Evolutionary conservation across 305 asterid species (phyloP).

Genomic region (Solanum hybrid): DNA sequence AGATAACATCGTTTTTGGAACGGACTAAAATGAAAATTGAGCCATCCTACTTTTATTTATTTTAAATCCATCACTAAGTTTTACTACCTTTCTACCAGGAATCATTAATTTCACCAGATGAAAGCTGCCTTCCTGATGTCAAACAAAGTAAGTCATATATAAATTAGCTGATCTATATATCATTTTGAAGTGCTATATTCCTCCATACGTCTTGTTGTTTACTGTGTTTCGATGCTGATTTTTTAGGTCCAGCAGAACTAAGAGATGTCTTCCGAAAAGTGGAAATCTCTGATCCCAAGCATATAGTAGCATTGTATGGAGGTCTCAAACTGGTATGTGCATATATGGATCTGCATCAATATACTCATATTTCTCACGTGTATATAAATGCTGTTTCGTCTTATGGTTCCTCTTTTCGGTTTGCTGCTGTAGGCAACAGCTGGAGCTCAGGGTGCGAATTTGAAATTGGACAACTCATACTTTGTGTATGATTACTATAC

Average conservation of each 20-base stretch:
- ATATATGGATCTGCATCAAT: neutral
- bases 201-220: neutral
- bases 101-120: slow-evolving; percentile 44
- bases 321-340: slow-evolving; percentile 75
- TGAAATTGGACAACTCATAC: slow-evolving; percentile 70
- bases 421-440: slow-evolving; percentile 47
- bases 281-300: slow-evolving; percentile 52
- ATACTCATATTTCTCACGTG: neutral
- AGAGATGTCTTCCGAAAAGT: slow-evolving; percentile 57
- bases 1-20: neutral
- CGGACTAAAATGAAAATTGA: neutral
- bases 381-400: neutral
- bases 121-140: slow-evolving; percentile 83
- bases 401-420: neutral
- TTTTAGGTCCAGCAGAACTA: slow-evolving; percentile 51
- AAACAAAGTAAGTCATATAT: slow-evolving; percentile 36
- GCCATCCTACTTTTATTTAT: neutral
- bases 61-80: neutral
- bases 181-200: neutral
- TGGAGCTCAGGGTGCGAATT: slow-evolving; percentile 64
- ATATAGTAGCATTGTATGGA: slow-evolving; percentile 78
- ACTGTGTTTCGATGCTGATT: neutral
- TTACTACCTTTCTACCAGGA: slow-evolving; percentile 34
- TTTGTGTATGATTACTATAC: slow-evolving; percentile 39
- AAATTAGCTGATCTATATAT: neutral